These are phyloP conservation scores for Leptoxyphium fumago DNA, from an alignment of 2,329 filamentous ascomycete species.

Conservation along the genomic window DNA sequence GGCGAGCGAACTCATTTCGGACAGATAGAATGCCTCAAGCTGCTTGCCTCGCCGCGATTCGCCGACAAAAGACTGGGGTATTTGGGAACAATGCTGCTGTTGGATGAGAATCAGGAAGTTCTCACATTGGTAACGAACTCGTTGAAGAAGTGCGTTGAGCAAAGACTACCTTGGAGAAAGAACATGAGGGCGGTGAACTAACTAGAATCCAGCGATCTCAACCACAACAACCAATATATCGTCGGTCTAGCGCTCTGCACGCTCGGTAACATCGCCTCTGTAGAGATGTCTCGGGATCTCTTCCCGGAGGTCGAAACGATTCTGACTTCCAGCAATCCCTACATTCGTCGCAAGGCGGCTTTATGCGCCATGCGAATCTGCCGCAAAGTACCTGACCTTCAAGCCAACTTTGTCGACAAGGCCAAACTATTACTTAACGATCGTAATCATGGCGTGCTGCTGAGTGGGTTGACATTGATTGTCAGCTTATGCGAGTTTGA, in stretches of 20 bases:
- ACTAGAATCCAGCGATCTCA: constrained; percentile 55
- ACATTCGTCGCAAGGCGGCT: constrained; percentile 90
- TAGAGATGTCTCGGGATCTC: constrained; percentile 96
- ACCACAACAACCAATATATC: constrained; percentile 96
- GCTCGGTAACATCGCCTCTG: constrained; percentile 89
- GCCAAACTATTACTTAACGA: constrained; percentile 77
- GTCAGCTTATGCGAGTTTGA: constrained; percentile 90
- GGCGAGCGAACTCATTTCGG: constrained; percentile 97
- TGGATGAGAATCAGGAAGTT: constrained; percentile 98
- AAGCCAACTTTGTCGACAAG: constrained; percentile 95
- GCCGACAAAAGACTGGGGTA: constrained; percentile 95
- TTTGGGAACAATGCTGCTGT: constrained; percentile 82
- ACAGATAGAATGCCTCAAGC: constrained; percentile 97
- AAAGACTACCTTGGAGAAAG: background rate
- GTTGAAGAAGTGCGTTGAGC: constrained; percentile 66
- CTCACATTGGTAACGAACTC: constrained; percentile 95
- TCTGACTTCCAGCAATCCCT: constrained; percentile 88
- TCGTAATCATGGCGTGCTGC: constrained; percentile 85
- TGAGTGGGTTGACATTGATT: constrained; percentile 83
- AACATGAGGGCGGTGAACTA: background rate
- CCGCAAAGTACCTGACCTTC: constrained; percentile 89
- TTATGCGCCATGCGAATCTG: constrained; percentile 99
- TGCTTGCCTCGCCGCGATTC: constrained; percentile 90
- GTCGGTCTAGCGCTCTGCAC: constrained; percentile 93
- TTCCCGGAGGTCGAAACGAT: constrained; percentile 92